Conservation (phyloP, 352 stramenopile genomes). For the Achlya hypogyna region DNA sequence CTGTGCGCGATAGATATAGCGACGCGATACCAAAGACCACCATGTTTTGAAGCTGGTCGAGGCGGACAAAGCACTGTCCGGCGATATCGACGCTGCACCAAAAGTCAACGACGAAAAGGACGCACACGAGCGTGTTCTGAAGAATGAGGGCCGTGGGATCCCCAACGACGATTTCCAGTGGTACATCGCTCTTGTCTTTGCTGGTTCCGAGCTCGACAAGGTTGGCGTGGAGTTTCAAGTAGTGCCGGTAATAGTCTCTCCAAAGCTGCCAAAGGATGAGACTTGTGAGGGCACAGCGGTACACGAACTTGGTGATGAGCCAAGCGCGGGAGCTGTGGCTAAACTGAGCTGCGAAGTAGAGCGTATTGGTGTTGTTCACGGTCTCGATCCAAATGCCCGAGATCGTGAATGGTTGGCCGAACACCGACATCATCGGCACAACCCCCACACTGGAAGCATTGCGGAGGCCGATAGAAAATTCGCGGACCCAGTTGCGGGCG, state of each 20-base stretch:
- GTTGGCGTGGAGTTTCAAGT: not conserved
- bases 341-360: not conserved
- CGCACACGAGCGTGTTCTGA: constrained; percentile 1
- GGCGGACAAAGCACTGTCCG: not conserved
- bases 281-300: not conserved
- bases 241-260: not conserved
- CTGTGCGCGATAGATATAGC: not conserved
- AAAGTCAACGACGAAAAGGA: constrained; percentile 6
- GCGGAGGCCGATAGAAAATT: not conserved
- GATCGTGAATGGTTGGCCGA: not conserved
- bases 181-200: not conserved
- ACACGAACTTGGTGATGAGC: not conserved
- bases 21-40: not conserved
- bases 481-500: not conserved
- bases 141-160: constrained; percentile 3
- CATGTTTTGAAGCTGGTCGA: not conserved
- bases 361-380: not conserved
- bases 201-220: not conserved
- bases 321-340: not conserved
- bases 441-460: not conserved
- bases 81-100: not conserved
- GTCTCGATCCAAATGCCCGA: not conserved
- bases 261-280: not conserved
- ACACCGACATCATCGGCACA: not conserved
- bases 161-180: not conserved